phyloP scores from a whole-genome alignment of 108 stramenopile genomes.

The Aurantiochytrium sp. region DNA sequence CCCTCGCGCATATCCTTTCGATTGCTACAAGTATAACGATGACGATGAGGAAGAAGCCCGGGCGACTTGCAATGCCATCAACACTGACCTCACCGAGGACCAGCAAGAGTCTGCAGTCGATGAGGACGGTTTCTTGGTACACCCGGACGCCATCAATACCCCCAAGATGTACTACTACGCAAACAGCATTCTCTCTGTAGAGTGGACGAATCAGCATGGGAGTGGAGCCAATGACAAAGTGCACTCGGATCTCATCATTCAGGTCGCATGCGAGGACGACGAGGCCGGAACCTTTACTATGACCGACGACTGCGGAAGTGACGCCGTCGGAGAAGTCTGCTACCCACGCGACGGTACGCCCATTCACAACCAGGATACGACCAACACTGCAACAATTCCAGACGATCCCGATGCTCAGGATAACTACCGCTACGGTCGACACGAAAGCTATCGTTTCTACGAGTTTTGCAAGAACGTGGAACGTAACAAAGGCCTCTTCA shows the following conservation, averaged over 20 bases:
- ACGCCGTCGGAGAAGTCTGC: conserved; percentile 21
- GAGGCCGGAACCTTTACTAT: background rate
- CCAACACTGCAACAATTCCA: conserved; percentile 26
- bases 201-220: conserved; percentile 43
- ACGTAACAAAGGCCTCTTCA: conserved; percentile 44
- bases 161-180: conserved; percentile 41
- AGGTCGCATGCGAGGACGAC: conserved; percentile 40
- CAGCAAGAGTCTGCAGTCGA: background rate
- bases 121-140: background rate
- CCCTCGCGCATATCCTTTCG: conserved; percentile 20
- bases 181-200: conserved; percentile 32
- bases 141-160: background rate
- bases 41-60: background rate
- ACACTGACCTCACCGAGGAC: conserved; percentile 4
- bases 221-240: conserved; percentile 36
- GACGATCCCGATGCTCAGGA: background rate
- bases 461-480: conserved; percentile 28
- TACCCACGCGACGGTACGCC: conserved; percentile 44
- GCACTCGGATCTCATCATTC: conserved; percentile 36
- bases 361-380: conserved; percentile 24
- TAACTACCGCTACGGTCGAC: conserved; percentile 39
- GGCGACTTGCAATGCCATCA: background rate
- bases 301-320: background rate
- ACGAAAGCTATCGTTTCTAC: conserved; percentile 36
- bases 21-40: background rate